Conservation (phyloP, 2,329 filamentous ascomycete genomes). For the Penicillium palitans region DNA sequence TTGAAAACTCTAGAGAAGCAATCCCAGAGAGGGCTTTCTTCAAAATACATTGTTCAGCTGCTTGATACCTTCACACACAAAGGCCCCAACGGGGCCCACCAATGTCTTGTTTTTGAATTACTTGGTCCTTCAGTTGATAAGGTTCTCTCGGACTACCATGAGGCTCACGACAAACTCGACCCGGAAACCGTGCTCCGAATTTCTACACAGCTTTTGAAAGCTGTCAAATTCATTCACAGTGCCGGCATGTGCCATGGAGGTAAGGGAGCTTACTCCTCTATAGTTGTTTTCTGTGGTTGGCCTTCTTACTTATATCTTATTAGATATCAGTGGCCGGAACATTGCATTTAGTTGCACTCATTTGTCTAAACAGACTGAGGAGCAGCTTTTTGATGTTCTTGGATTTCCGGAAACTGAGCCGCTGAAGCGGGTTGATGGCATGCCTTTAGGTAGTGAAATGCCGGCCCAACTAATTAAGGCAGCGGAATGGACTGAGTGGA, state of each 20-base stretch:
- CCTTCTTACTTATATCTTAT: too few species aligned
- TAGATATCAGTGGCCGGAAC: too few species aligned
- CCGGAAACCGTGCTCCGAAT: slow-evolving; percentile 29
- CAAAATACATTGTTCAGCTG: slow-evolving; percentile 30
- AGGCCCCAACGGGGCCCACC: slow-evolving; percentile 39
- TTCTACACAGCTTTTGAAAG: slow-evolving; percentile 30
- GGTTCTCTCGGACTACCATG: slow-evolving; percentile 25
- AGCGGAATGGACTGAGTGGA: too few species aligned
- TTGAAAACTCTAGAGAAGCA: slow-evolving; percentile 16
- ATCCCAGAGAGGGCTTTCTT: slow-evolving; percentile 15
- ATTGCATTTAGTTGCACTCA: too few species aligned
- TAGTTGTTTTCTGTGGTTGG: background rate
- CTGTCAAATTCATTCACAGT: slow-evolving; percentile 30
- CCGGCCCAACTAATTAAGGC: background rate
- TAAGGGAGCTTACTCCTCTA: slow-evolving; percentile 15
- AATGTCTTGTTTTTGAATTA: slow-evolving; percentile 38
- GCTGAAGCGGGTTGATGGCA: too few species aligned
- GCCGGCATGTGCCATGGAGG: slow-evolving; percentile 34
- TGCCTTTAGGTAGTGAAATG: too few species aligned
- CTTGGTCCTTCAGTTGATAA: slow-evolving; percentile 32
- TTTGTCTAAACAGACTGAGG: too few species aligned
- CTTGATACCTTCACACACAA: slow-evolving; percentile 33
- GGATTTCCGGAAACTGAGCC: too few species aligned
- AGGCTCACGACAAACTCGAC: slow-evolving; percentile 22
- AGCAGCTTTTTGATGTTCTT: too few species aligned